Percentiles rank a stretch among this genome's conserved stretches.
Conservation (phyloP, 345 rosid species). For the Gossypium turneri region DNA sequence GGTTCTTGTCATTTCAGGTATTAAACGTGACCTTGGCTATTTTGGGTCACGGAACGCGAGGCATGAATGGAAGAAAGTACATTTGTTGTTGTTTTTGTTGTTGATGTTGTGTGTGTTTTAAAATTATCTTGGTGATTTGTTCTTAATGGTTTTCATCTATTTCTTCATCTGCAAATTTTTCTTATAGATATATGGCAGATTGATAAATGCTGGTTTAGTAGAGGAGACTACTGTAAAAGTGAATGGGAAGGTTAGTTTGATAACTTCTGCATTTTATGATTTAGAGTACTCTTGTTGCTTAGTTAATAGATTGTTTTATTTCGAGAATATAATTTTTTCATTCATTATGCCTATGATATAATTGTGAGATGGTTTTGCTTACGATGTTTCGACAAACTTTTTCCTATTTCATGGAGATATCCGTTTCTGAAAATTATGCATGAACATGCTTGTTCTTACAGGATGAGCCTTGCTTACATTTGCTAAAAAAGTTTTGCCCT, state of each 20-base stretch:
- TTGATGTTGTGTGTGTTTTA: neutral
- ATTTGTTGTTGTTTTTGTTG: constrained; percentile 9
- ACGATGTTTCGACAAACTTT: neutral
- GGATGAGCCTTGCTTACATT: constrained; percentile 56
- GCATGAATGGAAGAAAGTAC: constrained; percentile 61
- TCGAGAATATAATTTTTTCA: neutral
- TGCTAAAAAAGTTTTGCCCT: constrained; percentile 41
- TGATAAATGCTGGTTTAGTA: constrained; percentile 61
- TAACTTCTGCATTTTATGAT: neutral
- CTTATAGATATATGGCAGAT: constrained; percentile 51
- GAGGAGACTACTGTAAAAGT: constrained; percentile 70
- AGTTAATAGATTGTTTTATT: neutral
- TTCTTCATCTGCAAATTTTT: neutral
- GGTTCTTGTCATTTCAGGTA: constrained; percentile 79
- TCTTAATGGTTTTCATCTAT: neutral
- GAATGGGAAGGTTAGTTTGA: constrained; percentile 55
- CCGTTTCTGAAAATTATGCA: constrained; percentile 1
- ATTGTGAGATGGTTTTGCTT: neutral
- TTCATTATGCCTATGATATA: neutral
- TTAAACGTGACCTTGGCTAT: constrained; percentile 76
- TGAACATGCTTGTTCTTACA: constrained; percentile 23
- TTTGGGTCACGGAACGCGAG: constrained; percentile 34
- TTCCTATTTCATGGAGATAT: neutral
- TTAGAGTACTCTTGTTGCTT: neutral
- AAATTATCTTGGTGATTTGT: neutral